Evolutionary conservation across 495 filamentous ascomycete species (phyloP).

Genomic region (Neurospora sp.): DNA sequence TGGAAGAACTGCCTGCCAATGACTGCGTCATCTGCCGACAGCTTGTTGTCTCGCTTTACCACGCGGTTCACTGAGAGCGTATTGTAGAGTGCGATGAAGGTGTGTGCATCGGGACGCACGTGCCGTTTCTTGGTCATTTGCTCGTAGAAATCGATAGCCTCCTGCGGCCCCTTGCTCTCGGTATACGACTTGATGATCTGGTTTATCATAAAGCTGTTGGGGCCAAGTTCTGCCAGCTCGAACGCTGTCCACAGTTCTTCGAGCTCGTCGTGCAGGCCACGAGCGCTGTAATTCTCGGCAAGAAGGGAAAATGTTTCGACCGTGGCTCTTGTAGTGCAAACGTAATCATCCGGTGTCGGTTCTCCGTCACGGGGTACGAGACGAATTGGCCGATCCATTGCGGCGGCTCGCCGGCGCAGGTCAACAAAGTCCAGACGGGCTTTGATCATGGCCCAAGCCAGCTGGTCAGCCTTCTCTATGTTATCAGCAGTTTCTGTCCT

Average conservation of each 20-base stretch:
- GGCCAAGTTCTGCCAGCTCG: constrained; percentile 46
- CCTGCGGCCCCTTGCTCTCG: constrained; percentile 38
- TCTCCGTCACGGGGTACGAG: constrained; percentile 22
- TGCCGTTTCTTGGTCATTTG: constrained; percentile 24
- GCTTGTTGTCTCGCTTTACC: constrained; percentile 27
- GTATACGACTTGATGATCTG: constrained; percentile 56
- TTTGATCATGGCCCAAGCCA: constrained; percentile 71
- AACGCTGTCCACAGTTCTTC: constrained; percentile 49
- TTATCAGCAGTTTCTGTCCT: constrained; percentile 45
- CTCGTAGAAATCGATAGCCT: constrained; percentile 48
- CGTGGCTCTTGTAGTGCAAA: constrained; percentile 40
- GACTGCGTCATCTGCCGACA: constrained; percentile 38
- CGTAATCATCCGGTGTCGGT: constrained; percentile 19
- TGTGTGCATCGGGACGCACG: constrained; percentile 54
- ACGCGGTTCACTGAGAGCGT: constrained; percentile 34
- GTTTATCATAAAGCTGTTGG: constrained; percentile 66
- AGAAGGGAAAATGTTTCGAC: constrained; percentile 71
- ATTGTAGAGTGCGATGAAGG: constrained; percentile 58
- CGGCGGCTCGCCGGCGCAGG: constrained; percentile 13
- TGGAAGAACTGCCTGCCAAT: constrained; percentile 47
- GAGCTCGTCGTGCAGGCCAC: constrained; percentile 46
- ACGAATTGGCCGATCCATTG: constrained; percentile 1
- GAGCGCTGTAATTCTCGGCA: constrained; percentile 57
- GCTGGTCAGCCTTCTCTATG: constrained; percentile 52
- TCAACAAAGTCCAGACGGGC: constrained; percentile 50